Conservation (phyloP, 2,329 filamentous ascomycete species). For the Fusarium irregulare region DNA sequence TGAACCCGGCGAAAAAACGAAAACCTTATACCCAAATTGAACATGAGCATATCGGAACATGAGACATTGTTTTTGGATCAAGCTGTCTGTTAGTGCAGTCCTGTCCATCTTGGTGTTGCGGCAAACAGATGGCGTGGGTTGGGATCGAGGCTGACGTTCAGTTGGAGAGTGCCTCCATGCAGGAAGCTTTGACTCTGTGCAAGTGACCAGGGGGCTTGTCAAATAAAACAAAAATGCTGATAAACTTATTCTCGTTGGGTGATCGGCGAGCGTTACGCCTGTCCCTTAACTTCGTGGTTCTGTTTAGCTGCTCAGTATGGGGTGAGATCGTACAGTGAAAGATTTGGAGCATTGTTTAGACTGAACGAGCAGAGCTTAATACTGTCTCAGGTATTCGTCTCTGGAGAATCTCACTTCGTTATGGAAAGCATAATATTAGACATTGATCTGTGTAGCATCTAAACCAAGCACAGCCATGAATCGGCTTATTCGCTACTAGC, state of each 20-base stretch:
- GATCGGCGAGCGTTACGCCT: not conserved
- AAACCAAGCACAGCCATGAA: no score
- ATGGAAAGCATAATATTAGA: not conserved
- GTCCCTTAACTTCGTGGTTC: not conserved
- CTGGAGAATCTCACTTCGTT: fast-evolving
- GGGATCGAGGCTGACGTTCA: not conserved
- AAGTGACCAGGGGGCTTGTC: not conserved
- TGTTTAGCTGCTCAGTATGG: not conserved
- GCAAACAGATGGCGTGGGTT: fast-evolving
- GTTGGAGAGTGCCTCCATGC: not conserved
- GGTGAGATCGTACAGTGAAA: no score
- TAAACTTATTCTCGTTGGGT: not conserved
- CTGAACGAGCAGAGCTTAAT: not conserved
- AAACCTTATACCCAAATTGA: not conserved
- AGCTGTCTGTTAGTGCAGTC: not conserved
- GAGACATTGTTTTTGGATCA: not conserved
- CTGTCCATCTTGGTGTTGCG: not conserved
- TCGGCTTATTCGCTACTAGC: no score
- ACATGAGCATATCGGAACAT: not conserved
- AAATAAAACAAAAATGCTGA: not conserved
- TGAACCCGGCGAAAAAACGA: not conserved
- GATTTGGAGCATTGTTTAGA: not conserved
- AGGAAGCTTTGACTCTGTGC: not conserved
- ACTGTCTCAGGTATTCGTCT: not conserved
- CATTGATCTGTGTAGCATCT: not conserved